These are phyloP conservation scores for Lagenidium sp. DNA, from an alignment of 352 stramenopile species.

Conservation along the genomic window DNA sequence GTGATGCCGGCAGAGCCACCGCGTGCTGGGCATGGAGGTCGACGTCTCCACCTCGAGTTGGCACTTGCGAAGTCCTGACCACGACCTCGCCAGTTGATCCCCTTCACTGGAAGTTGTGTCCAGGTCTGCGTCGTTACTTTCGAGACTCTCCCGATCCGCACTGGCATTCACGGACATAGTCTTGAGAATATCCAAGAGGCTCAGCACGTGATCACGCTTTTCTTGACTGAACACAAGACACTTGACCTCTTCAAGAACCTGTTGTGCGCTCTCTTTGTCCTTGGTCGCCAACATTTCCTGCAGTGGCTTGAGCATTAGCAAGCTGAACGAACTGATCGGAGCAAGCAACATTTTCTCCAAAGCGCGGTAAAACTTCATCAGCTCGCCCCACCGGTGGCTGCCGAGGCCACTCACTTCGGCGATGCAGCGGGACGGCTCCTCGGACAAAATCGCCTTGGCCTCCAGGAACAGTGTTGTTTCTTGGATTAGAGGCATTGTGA, in stretches of 20 bases:
- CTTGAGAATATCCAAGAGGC: conserved; percentile 33
- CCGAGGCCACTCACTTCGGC: conserved; percentile 31
- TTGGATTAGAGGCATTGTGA: conserved; percentile 51
- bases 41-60: conserved; percentile 13
- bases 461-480: conserved; percentile 58
- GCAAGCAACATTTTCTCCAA: conserved; percentile 44
- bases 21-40: conserved; percentile 11
- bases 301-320: conserved; percentile 40
- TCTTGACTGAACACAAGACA: conserved; percentile 45
- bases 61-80: conserved; percentile 29
- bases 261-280: conserved; percentile 20
- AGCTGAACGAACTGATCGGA: conserved; percentile 36
- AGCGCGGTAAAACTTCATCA: conserved; percentile 47
- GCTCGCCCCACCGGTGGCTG: conserved; percentile 33
- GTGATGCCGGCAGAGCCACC: conserved; percentile 40
- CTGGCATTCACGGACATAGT: conserved; percentile 9
- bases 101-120: too few relatives aligned
- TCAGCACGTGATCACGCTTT: conserved; percentile 51
- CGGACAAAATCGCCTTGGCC: conserved; percentile 30
- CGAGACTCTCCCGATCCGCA: too few relatives aligned
- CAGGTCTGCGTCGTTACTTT: conserved; percentile 3
- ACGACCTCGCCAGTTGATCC: too few relatives aligned
- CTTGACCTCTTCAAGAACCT: conserved; percentile 48
- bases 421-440: conserved; percentile 16
- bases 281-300: conserved; percentile 30